These are phyloP conservation scores for Xylariaceae sp. DNA, from an alignment of 2,329 filamentous ascomycete species.

Conservation along the genomic window DNA sequence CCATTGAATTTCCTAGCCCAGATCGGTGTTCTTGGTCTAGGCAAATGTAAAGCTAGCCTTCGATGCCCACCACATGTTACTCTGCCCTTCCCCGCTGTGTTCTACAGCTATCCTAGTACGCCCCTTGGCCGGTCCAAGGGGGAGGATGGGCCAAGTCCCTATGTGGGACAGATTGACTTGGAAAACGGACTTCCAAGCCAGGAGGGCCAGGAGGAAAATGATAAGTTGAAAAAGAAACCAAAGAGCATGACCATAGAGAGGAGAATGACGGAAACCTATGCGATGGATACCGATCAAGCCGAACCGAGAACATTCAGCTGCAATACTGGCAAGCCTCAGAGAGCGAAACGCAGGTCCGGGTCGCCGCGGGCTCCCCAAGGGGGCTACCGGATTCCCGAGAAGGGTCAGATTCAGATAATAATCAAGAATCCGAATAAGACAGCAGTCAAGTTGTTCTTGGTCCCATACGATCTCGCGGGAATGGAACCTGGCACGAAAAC, in stretches of 20 bases:
- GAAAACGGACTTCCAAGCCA: slow-evolving; percentile 66
- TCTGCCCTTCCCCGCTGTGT: slow-evolving; percentile 87
- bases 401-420: slow-evolving; percentile 91
- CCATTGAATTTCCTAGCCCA: slow-evolving; percentile 91
- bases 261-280: slow-evolving; percentile 30
- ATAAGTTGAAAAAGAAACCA: slow-evolving; percentile 44
- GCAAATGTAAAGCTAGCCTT: slow-evolving; percentile 79
- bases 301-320: slow-evolving; percentile 26
- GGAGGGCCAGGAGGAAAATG: slow-evolving; percentile 44
- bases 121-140: slow-evolving; percentile 56
- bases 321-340: slow-evolving; percentile 30
- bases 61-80: slow-evolving; percentile 87
- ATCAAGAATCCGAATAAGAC: slow-evolving; percentile 99
- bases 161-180: slow-evolving; percentile 87
- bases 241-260: slow-evolving; percentile 42
- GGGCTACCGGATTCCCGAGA: slow-evolving; percentile 87
- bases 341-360: slow-evolving; percentile 50
- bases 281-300: slow-evolving; percentile 19
- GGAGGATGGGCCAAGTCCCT: slow-evolving; percentile 88
- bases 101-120: slow-evolving; percentile 82
- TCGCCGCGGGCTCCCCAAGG: slow-evolving; percentile 69
- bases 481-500: slow-evolving; percentile 96
- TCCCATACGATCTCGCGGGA: slow-evolving; percentile 85
- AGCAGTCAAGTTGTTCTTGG: slow-evolving; percentile 89
- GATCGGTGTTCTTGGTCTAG: slow-evolving; percentile 86